These are phyloP conservation scores for Hymenoscyphus linearis DNA, from an alignment of 2,329 filamentous ascomycete genomes.

Conservation along the genomic window DNA sequence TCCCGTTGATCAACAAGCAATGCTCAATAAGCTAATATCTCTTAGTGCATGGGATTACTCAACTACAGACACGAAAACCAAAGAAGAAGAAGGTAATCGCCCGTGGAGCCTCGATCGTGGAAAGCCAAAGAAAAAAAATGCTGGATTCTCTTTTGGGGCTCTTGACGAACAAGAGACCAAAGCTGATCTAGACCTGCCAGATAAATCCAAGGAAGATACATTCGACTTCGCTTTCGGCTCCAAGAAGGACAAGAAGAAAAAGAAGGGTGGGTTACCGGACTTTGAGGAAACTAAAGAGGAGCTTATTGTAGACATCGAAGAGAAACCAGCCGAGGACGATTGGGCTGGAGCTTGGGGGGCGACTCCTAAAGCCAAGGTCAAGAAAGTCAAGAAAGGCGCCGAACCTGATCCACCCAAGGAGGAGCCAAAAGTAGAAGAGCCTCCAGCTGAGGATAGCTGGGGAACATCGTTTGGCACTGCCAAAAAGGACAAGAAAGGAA, in stretches of 20 bases:
- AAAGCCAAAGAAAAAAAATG: constrained; percentile 50
- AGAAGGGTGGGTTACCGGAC: constrained; percentile 28
- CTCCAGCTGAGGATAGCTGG: constrained; percentile 18
- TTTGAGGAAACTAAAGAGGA: constrained; percentile 26
- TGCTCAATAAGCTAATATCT: constrained; percentile 1
- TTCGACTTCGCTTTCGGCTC: constrained; percentile 32
- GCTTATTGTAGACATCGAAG: constrained; percentile 22
- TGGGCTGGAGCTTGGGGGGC: constrained; percentile 44
- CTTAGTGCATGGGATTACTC: constrained; percentile 25
- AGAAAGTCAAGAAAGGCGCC: constrained; percentile 31
- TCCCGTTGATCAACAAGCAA: neutral
- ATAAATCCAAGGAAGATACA: constrained; percentile 35
- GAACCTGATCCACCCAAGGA: constrained; percentile 29
- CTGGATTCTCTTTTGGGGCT: constrained; percentile 43
- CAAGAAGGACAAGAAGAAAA: constrained; percentile 46
- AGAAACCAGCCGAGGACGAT: constrained; percentile 37
- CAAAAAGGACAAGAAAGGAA: constrained; percentile 40
- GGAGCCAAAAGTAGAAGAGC: constrained; percentile 26
- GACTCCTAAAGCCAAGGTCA: constrained; percentile 44
- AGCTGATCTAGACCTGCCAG: constrained; percentile 23
- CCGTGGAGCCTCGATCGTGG: constrained; percentile 44
- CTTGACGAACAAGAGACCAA: constrained; percentile 38
- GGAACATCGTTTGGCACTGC: constrained; percentile 10
- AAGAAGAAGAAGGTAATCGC: constrained; percentile 41
- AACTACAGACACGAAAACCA: constrained; percentile 36